Base-by-base conservation (phyloP, 2,329 filamentous ascomycete species). In the Aureobasidium musti region DNA sequence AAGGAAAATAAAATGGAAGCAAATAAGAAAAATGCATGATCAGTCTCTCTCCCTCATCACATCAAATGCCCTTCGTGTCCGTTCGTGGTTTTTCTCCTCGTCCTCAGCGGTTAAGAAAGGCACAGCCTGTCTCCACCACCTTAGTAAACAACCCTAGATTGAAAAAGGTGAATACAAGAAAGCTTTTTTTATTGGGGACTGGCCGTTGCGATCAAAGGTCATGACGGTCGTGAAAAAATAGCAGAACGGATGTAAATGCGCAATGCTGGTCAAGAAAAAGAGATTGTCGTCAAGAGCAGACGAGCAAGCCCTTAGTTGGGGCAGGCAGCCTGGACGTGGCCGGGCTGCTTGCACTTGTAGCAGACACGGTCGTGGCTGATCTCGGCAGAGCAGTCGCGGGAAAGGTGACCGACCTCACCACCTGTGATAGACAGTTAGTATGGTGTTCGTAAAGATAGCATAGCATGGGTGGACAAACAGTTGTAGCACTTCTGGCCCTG, bases 401-500 rank as follows among this genome's bases (percentile, higher is more conserved):
- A 96, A 79, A 97, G 88, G 82, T 98, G 94, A 70, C 95, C 94
- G 73, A 94, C 90, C 84, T 97, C 92, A 74, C 87, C 87, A 74
- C 86, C 86, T 87, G 70, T 49, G 23, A 61, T 41, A 64, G 60
- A 57, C 19, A 52, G 60, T 77, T 71, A 78, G 75, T 69, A 39
- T 54, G 66, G 21, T 45, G 39, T 43, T 56, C 8, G 6, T 28
- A 35, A 14, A 13, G 28, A 43, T 21, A 23, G 33, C 10, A 23
- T 67, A 47, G 59, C 45, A 61, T 59, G 67, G 52, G 39, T 53
- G 59, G 60, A 65, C 84, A 77, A 77, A 88, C 95, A 98, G 88
- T 97, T 97, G 89, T 98, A 99, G 89, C 95, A 99, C 86, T 98
- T 98, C 85, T 96, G 94, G 76, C 95, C 95, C 80, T 98, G 96